phyloP scores from a whole-genome alignment of 768 basidiomycete genomes.

The Candolleomyces aberdarensis region DNA sequence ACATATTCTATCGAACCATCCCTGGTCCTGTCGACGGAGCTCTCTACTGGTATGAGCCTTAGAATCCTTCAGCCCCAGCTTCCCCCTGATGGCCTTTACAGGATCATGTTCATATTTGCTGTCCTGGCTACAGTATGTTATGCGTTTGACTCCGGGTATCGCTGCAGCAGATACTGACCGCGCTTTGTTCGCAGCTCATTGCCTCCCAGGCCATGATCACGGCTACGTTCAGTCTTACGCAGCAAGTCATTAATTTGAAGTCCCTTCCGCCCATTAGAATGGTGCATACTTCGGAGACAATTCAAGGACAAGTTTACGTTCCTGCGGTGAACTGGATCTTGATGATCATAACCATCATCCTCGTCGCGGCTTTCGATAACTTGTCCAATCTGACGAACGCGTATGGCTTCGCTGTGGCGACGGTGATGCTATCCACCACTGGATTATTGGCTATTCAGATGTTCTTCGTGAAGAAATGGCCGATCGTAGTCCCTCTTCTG shows the following conservation, averaged over 20 bases:
- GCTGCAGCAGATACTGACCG: neutral
- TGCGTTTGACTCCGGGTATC: neutral
- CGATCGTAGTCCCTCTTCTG: conserved; percentile 36
- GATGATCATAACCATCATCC: conserved; percentile 48
- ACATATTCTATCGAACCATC: conserved; percentile 64
- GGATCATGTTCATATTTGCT: conserved; percentile 62
- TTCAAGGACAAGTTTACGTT: conserved; percentile 66
- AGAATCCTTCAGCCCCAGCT: neutral
- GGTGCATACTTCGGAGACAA: conserved; percentile 55
- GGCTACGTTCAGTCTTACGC: conserved; percentile 57
- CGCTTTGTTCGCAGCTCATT: conserved; percentile 37
- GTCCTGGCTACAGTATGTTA: conserved; percentile 57
- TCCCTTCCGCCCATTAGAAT: conserved; percentile 56
- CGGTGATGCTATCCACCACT: conserved; percentile 63
- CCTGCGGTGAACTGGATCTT: conserved; percentile 60
- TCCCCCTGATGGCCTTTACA: conserved; percentile 16
- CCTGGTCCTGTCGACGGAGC: conserved; percentile 52
- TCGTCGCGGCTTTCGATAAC: conserved; percentile 58
- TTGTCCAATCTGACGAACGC: conserved; percentile 56
- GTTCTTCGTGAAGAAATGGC: conserved; percentile 49
- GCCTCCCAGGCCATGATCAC: conserved; percentile 71
- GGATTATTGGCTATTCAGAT: conserved; percentile 57
- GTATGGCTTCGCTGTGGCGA: conserved; percentile 61
- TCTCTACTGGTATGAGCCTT: conserved; percentile 50
- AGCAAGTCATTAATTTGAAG: conserved; percentile 64